A percentile compares a stretch with the other conserved stretches of the same genome.
phyloP scores from a whole-genome alignment of 306 rosid species.

The Cucumis melo region DNA sequence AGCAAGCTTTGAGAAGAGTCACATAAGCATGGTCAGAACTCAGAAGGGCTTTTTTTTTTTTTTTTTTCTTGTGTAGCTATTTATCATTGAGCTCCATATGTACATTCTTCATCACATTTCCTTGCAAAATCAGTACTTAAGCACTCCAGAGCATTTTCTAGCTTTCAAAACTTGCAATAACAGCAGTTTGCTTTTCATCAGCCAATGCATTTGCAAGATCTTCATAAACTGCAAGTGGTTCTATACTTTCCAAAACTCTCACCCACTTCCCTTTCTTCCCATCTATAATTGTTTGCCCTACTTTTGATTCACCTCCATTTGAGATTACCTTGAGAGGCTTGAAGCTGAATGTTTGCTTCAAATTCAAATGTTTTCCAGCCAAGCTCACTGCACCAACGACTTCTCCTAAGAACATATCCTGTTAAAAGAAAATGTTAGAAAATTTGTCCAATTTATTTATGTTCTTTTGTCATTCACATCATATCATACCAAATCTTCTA shows the following conservation, averaged over 20 bases:
- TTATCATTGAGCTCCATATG: too few relatives aligned
- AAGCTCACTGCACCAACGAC: conserved; percentile 50
- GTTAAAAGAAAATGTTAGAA: neutral
- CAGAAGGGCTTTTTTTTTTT: too few relatives aligned
- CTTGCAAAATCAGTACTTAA: neutral
- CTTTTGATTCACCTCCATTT: conserved; percentile 34
- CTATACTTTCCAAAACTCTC: conserved; percentile 35
- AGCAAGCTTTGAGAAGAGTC: too few relatives aligned
- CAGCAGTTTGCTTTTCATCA: conserved; percentile 44
- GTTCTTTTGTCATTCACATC: too few relatives aligned
- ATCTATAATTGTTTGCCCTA: conserved; percentile 43
- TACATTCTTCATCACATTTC: neutral
- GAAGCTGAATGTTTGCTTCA: conserved; percentile 27
- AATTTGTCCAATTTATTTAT: too few relatives aligned
- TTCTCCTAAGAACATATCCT: conserved; percentile 74
- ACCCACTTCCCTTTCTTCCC: conserved; percentile 41
- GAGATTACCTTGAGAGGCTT: conserved; percentile 36
- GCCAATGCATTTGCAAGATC: conserved; percentile 38
- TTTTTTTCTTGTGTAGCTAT: too few relatives aligned
- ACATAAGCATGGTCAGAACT: too few relatives aligned
- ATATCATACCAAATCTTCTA: too few relatives aligned
- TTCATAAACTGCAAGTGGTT: conserved; percentile 22
- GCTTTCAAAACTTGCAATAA: conserved; percentile 55
- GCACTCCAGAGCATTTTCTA: conserved; percentile 44
- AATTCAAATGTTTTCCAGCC: conserved; percentile 15